Percentiles rank a stretch among this genome's conserved stretches.
Evolutionary conservation across 2,329 filamentous ascomycete genomes (phyloP).

Genomic region (Colletotrichum sansevieriae): DNA sequence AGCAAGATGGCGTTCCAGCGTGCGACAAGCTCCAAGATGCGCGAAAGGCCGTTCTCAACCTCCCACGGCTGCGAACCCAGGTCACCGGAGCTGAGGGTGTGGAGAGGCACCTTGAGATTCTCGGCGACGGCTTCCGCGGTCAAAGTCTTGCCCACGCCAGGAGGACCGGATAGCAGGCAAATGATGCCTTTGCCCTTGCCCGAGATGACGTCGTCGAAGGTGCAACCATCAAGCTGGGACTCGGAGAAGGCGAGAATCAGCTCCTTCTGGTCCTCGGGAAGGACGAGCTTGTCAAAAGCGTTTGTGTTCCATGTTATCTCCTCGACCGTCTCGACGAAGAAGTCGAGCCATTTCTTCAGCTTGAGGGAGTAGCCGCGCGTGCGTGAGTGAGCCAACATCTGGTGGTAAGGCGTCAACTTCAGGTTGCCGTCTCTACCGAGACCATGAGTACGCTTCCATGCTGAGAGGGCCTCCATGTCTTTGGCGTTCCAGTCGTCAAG

Average conservation of each 20-base stretch:
- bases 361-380: slow-evolving; percentile 63
- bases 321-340: slow-evolving; percentile 59
- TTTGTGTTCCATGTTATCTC: slow-evolving; percentile 62
- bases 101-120: slow-evolving; percentile 62
- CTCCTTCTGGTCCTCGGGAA: slow-evolving; percentile 63
- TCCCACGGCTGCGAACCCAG: slow-evolving; percentile 75
- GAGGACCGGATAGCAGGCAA: slow-evolving; percentile 61
- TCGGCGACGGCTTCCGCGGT: slow-evolving; percentile 65
- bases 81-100: slow-evolving; percentile 73
- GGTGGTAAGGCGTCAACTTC: slow-evolving; percentile 50
- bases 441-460: slow-evolving; percentile 46
- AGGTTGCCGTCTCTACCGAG: slow-evolving; percentile 45
- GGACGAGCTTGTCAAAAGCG: slow-evolving; percentile 63
- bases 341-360: slow-evolving; percentile 63
- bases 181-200: slow-evolving; percentile 66
- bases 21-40: slow-evolving; percentile 75
- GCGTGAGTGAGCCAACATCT: slow-evolving; percentile 49
- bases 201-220: slow-evolving; percentile 65
- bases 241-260: slow-evolving; percentile 64
- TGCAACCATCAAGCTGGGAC: slow-evolving; percentile 59
- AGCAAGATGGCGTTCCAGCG: slow-evolving; percentile 57
- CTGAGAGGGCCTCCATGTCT: slow-evolving; percentile 48
- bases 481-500: slow-evolving; percentile 50
- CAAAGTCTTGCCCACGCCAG: slow-evolving; percentile 64
- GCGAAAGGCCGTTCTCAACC: slow-evolving; percentile 71